phyloP scores from a whole-genome alignment of 768 basidiomycete species.

The Boletus coccyginus region DNA sequence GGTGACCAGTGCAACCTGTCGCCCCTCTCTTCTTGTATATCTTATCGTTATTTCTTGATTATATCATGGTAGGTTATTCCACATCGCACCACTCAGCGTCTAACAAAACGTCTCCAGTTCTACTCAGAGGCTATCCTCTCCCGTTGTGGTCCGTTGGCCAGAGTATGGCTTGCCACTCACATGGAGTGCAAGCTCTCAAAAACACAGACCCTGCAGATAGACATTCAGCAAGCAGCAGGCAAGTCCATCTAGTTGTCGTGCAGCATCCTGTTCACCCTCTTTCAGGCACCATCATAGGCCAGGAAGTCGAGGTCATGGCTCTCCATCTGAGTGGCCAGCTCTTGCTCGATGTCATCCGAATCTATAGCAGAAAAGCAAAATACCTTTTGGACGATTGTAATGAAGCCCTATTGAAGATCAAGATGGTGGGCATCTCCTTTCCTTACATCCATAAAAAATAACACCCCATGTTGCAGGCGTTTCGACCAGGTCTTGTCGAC shows the following conservation, averaged over 20 bases:
- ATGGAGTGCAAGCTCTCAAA: conserved; percentile 98
- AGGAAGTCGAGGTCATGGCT: conserved; percentile 91
- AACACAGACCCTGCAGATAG: conserved; percentile 89
- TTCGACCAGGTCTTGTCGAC: conserved; percentile 93
- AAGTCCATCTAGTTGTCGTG: background rate
- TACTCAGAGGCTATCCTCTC: conserved; percentile 94
- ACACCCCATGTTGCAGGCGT: conserved; percentile 54
- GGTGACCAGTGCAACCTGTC: background rate
- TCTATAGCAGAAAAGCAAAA: conserved; percentile 97
- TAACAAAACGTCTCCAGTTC: conserved; percentile 49
- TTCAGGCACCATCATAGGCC: conserved; percentile 87
- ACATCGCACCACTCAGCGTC: rapidly evolving
- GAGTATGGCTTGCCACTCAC: conserved; percentile 99
- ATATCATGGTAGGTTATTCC: conserved; percentile 20
- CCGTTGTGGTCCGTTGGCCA: conserved; percentile 89
- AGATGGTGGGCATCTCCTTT: conserved; percentile 59
- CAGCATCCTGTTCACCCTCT: background rate
- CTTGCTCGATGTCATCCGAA: conserved; percentile 93
- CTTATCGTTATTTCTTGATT: conserved; percentile 20
- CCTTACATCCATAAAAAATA: background rate
- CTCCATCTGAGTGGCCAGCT: conserved; percentile 96
- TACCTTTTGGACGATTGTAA: conserved; percentile 98
- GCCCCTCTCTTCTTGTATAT: conserved; percentile 14
- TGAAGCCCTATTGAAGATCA: conserved; percentile 92
- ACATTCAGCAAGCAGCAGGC: conserved; percentile 94